Evolutionary conservation across 345 rosid genomes (phyloP).

Genomic region (Durio zibethinus): DNA sequence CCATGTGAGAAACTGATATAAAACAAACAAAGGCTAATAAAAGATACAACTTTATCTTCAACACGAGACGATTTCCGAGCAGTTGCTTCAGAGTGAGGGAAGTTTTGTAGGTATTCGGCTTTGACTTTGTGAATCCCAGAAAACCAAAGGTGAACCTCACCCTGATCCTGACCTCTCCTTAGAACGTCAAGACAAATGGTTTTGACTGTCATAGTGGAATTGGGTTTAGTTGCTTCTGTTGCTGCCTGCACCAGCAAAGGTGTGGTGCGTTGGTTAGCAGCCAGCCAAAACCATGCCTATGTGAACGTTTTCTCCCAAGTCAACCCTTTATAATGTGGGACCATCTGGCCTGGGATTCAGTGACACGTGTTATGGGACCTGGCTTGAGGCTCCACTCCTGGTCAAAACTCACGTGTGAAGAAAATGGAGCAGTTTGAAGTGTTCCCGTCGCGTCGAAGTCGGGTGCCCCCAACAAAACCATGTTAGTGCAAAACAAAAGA

Average conservation of each 20-base stretch:
- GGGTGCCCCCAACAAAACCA: too few species aligned
- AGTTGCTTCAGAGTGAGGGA: conserved; percentile 55
- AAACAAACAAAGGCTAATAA: not conserved
- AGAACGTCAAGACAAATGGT: conserved; percentile 17
- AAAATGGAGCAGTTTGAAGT: conserved; percentile 33
- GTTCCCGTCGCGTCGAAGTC: conserved; percentile 19
- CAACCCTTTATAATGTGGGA: conserved; percentile 41
- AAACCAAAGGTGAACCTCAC: not conserved
- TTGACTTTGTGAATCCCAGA: conserved; percentile 56
- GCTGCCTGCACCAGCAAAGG: not conserved
- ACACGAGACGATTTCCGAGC: conserved; percentile 4
- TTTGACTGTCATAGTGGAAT: conserved; percentile 69
- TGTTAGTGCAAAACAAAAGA: not conserved
- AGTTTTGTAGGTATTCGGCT: conserved; percentile 40
- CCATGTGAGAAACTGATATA: not conserved
- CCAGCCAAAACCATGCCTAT: conserved; percentile 15
- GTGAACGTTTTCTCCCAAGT: conserved; percentile 33
- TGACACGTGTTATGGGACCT: conserved; percentile 17
- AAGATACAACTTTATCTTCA: conserved; percentile 4
- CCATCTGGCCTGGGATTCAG: conserved; percentile 3
- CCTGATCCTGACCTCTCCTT: not conserved
- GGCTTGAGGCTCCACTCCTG: not conserved
- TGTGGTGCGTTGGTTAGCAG: not conserved
- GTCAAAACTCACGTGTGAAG: conserved; percentile 25
- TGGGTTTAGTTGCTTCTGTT: conserved; percentile 33